A percentile compares a stretch with the other conserved stretches of the same genome.
Conservation (phyloP, 2,329 filamentous ascomycete genomes). For the Leptographium lundbergii region DNA sequence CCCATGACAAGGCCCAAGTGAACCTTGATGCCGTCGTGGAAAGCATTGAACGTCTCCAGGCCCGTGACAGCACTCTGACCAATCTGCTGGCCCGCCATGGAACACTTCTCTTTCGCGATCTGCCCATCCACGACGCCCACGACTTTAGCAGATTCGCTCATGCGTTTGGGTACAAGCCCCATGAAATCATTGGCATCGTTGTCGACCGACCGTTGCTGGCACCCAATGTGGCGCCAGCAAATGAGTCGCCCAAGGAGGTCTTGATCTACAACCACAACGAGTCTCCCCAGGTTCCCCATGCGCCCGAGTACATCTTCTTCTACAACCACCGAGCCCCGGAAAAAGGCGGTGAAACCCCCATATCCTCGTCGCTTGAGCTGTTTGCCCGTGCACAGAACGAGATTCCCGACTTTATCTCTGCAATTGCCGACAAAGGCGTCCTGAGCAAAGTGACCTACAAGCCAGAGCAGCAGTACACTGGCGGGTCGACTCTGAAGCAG, state of each 20-base stretch:
- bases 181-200: constrained; percentile 17
- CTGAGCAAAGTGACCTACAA: not conserved
- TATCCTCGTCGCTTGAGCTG: constrained; percentile 15
- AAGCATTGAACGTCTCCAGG: not conserved
- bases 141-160: constrained; percentile 16
- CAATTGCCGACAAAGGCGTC: constrained; percentile 12
- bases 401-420: constrained; percentile 14
- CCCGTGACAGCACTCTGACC: not conserved
- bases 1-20: not conserved
- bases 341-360: constrained; percentile 15
- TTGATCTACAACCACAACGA: constrained; percentile 17
- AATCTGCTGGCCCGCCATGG: constrained; percentile 10
- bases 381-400: constrained; percentile 11
- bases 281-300: constrained; percentile 16
- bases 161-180: constrained; percentile 15
- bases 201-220: constrained; percentile 15
- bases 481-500: constrained; percentile 14
- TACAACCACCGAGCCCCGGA: constrained; percentile 14
- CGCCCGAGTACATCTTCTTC: constrained; percentile 16
- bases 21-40: not conserved
- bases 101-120: constrained; percentile 15
- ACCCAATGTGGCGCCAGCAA: constrained; percentile 17
- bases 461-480: constrained; percentile 7
- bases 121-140: constrained; percentile 11
- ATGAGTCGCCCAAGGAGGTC: constrained; percentile 16